Evolutionary conservation across 768 basidiomycete genomes (phyloP).

Genomic region (Amanita molliuscula): DNA sequence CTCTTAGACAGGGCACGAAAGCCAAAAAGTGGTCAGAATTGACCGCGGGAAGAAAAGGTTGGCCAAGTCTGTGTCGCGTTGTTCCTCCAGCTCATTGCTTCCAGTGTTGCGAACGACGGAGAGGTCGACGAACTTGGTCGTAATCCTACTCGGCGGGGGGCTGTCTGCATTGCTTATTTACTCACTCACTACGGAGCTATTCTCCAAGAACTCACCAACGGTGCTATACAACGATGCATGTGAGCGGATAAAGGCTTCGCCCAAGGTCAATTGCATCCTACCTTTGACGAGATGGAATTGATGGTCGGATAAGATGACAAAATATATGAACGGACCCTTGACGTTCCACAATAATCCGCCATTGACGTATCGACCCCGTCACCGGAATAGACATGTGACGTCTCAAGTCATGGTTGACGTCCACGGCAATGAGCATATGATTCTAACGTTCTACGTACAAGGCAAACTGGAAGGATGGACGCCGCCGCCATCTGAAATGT

Average conservation of each 20-base stretch:
- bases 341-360: slow-evolving; percentile 79
- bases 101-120: slow-evolving; percentile 40
- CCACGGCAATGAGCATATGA: slow-evolving; percentile 71
- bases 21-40: slow-evolving; percentile 75
- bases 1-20: slow-evolving; percentile 42
- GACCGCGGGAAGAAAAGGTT: slow-evolving; percentile 69
- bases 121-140: slow-evolving; percentile 39
- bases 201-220: slow-evolving; percentile 83
- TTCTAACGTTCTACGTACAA: slow-evolving; percentile 76
- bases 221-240: slow-evolving; percentile 62
- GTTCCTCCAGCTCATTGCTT: slow-evolving; percentile 2
- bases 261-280: slow-evolving; percentile 25
- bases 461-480: slow-evolving; percentile 36
- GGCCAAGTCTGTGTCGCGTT: background rate
- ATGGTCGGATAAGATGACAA: slow-evolving; percentile 41
- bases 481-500: slow-evolving; percentile 23
- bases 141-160: slow-evolving; percentile 70
- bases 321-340: slow-evolving; percentile 57
- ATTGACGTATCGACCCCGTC: slow-evolving; percentile 62
- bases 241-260: slow-evolving; percentile 38
- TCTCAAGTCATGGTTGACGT: slow-evolving; percentile 70
- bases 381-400: slow-evolving; percentile 73
- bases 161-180: slow-evolving; percentile 68
- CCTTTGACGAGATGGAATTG: background rate
- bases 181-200: slow-evolving; percentile 73